These are phyloP conservation scores for Tylopilus sp. DNA, from an alignment of 1,284 basidiomycete genomes.

Conservation along the genomic window DNA sequence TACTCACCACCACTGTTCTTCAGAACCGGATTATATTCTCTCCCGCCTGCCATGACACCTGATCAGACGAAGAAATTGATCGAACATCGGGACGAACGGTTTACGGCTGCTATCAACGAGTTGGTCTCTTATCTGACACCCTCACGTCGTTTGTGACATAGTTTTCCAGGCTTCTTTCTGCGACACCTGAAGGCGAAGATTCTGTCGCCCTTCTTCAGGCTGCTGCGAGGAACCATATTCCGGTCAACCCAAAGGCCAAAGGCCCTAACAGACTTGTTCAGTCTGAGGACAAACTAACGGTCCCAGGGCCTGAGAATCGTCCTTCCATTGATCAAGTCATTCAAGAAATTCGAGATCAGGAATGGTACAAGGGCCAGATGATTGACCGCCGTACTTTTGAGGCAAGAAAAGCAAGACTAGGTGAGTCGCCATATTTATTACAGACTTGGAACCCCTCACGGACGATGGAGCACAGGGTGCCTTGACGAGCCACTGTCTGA, in stretches of 20 bases:
- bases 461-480: constrained; percentile 48
- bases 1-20: neutral
- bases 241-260: constrained; percentile 64
- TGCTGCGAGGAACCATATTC: constrained; percentile 77
- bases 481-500: constrained; percentile 70
- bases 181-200: constrained; percentile 66
- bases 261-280: constrained; percentile 6
- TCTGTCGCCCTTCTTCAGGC: constrained; percentile 71
- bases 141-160: constrained; percentile 2
- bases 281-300: constrained; percentile 20
- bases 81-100: constrained; percentile 77
- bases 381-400: constrained; percentile 64
- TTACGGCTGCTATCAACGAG: constrained; percentile 80
- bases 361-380: constrained; percentile 80
- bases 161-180: constrained; percentile 66
- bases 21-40: constrained; percentile 52
- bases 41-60: constrained; percentile 65
- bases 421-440: constrained; percentile 43
- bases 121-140: constrained; percentile 44
- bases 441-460: neutral
- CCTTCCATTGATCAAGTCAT: constrained; percentile 70
- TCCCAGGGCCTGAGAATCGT: constrained; percentile 65
- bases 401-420: constrained; percentile 62
- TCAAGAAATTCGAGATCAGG: constrained; percentile 63
- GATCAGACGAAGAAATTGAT: constrained; percentile 77